These are phyloP conservation scores for Daedaleopsis nitida DNA, from an alignment of 768 basidiomycete species.

Conservation along the genomic window DNA sequence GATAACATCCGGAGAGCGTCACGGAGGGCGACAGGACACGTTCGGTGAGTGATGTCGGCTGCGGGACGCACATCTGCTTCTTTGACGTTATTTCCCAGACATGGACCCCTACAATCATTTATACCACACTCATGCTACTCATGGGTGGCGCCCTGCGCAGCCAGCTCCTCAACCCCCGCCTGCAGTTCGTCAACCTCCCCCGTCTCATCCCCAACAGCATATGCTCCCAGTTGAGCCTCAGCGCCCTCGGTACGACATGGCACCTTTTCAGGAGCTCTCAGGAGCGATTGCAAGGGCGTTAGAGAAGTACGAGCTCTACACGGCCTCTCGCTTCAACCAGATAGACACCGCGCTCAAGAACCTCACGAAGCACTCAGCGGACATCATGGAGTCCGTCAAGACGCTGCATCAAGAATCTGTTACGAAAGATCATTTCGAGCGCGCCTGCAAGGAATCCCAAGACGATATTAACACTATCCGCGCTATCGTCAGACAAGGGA, in stretches of 20 bases:
- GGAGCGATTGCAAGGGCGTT: no score
- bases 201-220: no score
- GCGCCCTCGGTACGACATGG: no score
- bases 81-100: background rate
- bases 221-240: no score
- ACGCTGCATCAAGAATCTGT: background rate
- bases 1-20: background rate
- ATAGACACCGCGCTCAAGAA: slow-evolving; percentile 2
- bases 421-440: background rate
- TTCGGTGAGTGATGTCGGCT: background rate
- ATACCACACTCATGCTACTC: background rate
- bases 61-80: background rate
- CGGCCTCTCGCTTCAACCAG: background rate
- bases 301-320: no score
- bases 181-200: no score
- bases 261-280: no score
- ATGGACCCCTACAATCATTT: background rate
- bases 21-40: background rate
- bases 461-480: slow-evolving; percentile 3
- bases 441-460: background rate
- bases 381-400: slow-evolving; percentile 1
- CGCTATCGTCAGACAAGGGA: background rate
- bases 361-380: slow-evolving; percentile 2
- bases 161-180: background rate
- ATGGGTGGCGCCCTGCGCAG: background rate